Evolutionary conservation across 2,329 filamentous ascomycete genomes (phyloP).

Genomic region (Penicillium concentricum): DNA sequence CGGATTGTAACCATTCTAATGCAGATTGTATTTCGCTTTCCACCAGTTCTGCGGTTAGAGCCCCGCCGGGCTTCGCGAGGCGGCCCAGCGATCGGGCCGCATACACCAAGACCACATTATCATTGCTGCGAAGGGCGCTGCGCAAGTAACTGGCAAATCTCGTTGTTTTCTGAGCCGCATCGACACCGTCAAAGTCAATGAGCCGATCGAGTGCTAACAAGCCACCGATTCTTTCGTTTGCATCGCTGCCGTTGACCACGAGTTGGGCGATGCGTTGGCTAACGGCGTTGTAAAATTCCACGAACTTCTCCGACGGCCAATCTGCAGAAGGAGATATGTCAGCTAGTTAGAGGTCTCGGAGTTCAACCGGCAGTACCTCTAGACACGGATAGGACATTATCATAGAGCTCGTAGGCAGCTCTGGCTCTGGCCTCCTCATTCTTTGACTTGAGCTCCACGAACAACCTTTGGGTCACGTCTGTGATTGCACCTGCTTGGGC

Average conservation of each 20-base stretch:
- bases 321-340: slow-evolving; percentile 51
- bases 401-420: slow-evolving; percentile 50
- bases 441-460: slow-evolving; percentile 58
- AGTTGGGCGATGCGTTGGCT: slow-evolving; percentile 67
- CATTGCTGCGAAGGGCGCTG: slow-evolving; percentile 83
- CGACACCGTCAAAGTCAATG: slow-evolving; percentile 94
- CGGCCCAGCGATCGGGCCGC: slow-evolving; percentile 87
- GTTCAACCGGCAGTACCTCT: slow-evolving; percentile 38
- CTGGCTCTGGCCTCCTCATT: slow-evolving; percentile 50
- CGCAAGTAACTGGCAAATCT: slow-evolving; percentile 90
- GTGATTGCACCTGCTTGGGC: slow-evolving; percentile 47
- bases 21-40: slow-evolving; percentile 96
- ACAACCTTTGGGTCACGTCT: slow-evolving; percentile 56
- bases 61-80: slow-evolving; percentile 86
- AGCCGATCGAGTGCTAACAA: slow-evolving; percentile 88
- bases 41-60: slow-evolving; percentile 90
- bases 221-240: slow-evolving; percentile 84
- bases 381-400: slow-evolving; percentile 47
- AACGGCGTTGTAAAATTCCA: slow-evolving; percentile 65
- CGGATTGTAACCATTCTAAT: slow-evolving; percentile 93
- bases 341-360: slow-evolving; percentile 7
- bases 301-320: slow-evolving; percentile 76
- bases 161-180: slow-evolving; percentile 88
- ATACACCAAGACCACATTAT: slow-evolving; percentile 84
- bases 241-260: slow-evolving; percentile 81